Evolutionary conservation across 164 flowering plant species (phyloP).

Genomic region (Euptelea pleiosperma): DNA sequence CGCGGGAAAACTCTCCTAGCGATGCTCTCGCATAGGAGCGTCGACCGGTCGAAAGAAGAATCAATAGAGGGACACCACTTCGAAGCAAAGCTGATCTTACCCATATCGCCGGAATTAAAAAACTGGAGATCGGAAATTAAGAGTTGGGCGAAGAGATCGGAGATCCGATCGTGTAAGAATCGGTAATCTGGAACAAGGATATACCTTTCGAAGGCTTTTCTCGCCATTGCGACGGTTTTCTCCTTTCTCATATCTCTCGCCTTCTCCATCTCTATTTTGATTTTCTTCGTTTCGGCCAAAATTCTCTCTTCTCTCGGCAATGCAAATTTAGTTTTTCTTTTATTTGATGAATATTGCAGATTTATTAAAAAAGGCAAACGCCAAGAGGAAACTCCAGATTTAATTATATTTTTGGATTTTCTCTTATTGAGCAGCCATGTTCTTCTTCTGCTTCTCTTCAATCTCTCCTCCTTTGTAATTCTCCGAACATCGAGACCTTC

Average conservation of each 20-base stretch:
- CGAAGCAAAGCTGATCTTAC: slow-evolving; percentile 24
- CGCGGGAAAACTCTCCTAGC: slow-evolving; percentile 25
- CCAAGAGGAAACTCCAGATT: too few species aligned
- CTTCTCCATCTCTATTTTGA: slow-evolving; percentile 9
- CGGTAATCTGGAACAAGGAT: slow-evolving; percentile 19
- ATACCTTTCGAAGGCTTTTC: slow-evolving; percentile 27
- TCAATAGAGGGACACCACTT: slow-evolving; percentile 33
- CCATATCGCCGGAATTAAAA: slow-evolving; percentile 11
- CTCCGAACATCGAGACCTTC: slow-evolving; percentile 27
- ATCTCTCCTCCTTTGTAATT: slow-evolving; percentile 7
- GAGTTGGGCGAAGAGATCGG: slow-evolving; percentile 17
- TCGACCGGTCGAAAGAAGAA: slow-evolving; percentile 20
- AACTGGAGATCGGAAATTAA: slow-evolving; percentile 16
- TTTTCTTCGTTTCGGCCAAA: slow-evolving; percentile 4
- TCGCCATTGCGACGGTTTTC: slow-evolving; percentile 19
- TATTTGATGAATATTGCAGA: too few species aligned
- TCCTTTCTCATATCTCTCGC: slow-evolving; percentile 22
- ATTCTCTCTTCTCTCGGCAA: slow-evolving; percentile 5
- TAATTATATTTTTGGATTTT: too few species aligned
- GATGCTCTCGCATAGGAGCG: slow-evolving; percentile 23
- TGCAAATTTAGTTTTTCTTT: background rate
- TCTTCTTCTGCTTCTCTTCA: background rate
- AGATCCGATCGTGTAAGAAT: slow-evolving; percentile 14
- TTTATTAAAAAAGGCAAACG: too few species aligned
- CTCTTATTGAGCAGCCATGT: background rate